Percentiles rank a stretch among this genome's conserved stretches.
phyloP scores from a whole-genome alignment of 805 yeast genomes.

The Isabelozyma rhagii region DNA sequence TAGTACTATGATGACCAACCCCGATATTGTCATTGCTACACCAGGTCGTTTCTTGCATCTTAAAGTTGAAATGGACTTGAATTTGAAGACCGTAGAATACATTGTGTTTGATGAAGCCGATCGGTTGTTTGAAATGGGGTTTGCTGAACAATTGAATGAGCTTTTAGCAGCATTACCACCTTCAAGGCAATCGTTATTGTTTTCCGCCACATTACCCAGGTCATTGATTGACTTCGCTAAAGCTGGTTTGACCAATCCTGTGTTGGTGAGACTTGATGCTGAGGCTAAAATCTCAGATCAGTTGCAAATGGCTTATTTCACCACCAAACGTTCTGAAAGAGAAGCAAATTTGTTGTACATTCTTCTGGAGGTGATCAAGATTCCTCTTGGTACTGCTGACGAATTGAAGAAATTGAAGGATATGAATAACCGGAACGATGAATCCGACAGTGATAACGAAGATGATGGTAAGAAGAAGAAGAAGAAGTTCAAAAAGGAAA shows the following conservation, averaged over 20 bases:
- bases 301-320: conserved; percentile 82
- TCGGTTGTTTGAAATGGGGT: conserved; percentile 94
- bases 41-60: conserved; percentile 97
- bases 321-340: conserved; percentile 79
- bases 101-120: conserved; percentile 98
- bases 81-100: conserved; percentile 78
- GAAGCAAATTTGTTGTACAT: conserved; percentile 79
- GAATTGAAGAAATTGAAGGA: conserved; percentile 53
- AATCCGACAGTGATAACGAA: conserved; percentile 39
- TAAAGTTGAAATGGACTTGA: conserved; percentile 91
- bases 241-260: conserved; percentile 92
- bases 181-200: conserved; percentile 80
- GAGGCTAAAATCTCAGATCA: conserved; percentile 89
- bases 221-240: conserved; percentile 94
- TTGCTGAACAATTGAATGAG: conserved; percentile 89
- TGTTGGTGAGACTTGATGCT: conserved; percentile 86
- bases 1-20: conserved; percentile 85
- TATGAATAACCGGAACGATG: conserved; percentile 49
- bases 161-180: conserved; percentile 79
- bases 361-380: conserved; percentile 79
- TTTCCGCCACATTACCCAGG: conserved; percentile 93
- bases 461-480: conserved; percentile 34
- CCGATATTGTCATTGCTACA: conserved; percentile 93
- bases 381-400: conserved; percentile 77
- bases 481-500: conserved; percentile 46